These are phyloP conservation scores for Carpinus fangiana DNA, from an alignment of 306 rosid genomes.

Conservation along the genomic window DNA sequence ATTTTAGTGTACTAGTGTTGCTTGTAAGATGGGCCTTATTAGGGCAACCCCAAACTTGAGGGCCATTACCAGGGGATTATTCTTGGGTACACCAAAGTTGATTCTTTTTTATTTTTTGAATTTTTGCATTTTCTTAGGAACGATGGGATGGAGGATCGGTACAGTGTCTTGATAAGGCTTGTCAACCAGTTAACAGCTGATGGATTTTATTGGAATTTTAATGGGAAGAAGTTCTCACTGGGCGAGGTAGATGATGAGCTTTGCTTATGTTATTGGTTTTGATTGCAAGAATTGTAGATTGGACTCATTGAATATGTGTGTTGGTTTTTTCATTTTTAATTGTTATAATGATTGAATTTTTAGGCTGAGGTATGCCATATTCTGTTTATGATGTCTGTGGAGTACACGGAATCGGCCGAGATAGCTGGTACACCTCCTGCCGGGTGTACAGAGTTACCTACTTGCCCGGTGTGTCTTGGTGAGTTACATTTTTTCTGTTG, in stretches of 20 bases:
- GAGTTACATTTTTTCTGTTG: slow-evolving; percentile 32
- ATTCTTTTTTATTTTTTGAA: slow-evolving; percentile 11
- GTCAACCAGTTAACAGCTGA: slow-evolving; percentile 51
- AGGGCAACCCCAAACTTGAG: too few species aligned
- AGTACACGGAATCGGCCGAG: slow-evolving; percentile 75
- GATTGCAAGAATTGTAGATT: not conserved
- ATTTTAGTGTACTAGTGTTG: too few species aligned
- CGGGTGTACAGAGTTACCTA: slow-evolving; percentile 77
- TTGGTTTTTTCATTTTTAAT: not conserved
- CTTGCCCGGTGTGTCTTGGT: slow-evolving; percentile 97
- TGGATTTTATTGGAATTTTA: slow-evolving; percentile 52
- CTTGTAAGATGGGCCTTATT: too few species aligned
- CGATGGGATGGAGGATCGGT: slow-evolving; percentile 86
- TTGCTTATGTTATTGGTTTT: not conserved
- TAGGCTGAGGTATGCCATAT: slow-evolving; percentile 93
- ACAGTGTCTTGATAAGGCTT: slow-evolving; percentile 67
- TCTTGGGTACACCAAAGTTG: too few species aligned
- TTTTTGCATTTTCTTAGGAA: slow-evolving; percentile 42
- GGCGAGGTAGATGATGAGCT: slow-evolving; percentile 50
- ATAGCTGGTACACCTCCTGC: slow-evolving; percentile 76
- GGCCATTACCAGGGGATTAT: too few species aligned
- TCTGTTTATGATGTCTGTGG: slow-evolving; percentile 68
- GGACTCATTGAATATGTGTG: slow-evolving; percentile 13
- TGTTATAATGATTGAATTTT: slow-evolving; percentile 19
- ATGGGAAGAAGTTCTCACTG: slow-evolving; percentile 76